phyloP scores from a whole-genome alignment of 1,284 basidiomycete species.

The Mrakiaceae sp. region DNA sequence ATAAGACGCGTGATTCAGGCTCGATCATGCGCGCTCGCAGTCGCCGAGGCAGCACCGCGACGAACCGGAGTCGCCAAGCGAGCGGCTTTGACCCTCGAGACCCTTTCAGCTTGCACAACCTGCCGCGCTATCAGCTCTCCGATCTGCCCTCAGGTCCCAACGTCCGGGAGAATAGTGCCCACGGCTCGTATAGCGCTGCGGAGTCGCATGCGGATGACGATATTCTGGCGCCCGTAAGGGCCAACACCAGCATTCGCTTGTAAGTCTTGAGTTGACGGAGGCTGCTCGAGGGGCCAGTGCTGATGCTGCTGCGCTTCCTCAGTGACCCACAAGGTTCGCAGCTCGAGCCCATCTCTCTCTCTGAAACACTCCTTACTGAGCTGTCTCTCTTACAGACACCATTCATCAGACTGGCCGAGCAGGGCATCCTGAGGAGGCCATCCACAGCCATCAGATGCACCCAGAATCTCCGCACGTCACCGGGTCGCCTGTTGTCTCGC shows the following conservation, averaged over 20 bases:
- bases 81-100: slow-evolving; percentile 9
- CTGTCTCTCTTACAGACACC: background rate
- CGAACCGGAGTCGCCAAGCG: background rate
- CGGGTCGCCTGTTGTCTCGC: background rate
- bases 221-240: background rate
- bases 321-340: background rate
- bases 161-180: background rate
- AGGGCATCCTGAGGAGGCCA: slow-evolving; percentile 15
- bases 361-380: no score
- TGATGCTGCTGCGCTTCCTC: background rate
- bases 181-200: background rate
- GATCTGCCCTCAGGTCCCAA: background rate
- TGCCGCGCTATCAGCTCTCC: slow-evolving; percentile 10
- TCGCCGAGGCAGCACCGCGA: slow-evolving; percentile 4
- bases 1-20: slow-evolving; percentile 26
- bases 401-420: slow-evolving; percentile 9
- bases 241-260: background rate
- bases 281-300: background rate
- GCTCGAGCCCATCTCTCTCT: background rate
- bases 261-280: no score
- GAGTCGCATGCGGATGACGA: background rate
- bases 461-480: background rate
- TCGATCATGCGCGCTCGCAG: slow-evolving; percentile 72
- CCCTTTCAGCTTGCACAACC: slow-evolving; percentile 2
- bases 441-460: background rate